phyloP scores from a whole-genome alignment of 495 filamentous ascomycete species.

The Trichoderma erinaceum region DNA sequence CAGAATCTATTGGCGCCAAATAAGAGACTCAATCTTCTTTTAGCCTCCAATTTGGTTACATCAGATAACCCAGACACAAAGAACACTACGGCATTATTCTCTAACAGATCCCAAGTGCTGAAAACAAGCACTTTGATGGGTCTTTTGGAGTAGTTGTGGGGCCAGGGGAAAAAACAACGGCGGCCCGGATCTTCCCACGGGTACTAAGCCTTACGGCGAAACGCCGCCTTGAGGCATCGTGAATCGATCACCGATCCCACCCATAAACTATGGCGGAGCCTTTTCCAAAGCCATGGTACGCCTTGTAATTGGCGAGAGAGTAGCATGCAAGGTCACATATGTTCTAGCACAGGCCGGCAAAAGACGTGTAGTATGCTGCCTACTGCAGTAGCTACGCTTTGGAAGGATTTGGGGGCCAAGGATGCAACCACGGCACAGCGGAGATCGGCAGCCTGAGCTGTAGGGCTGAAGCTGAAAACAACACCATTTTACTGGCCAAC shows the following conservation, averaged over 20 bases:
- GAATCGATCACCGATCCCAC: constrained; percentile 9
- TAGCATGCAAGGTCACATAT: constrained; percentile 8
- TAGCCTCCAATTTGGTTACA: not conserved
- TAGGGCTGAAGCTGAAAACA: constrained; percentile 5
- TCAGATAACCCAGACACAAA: not conserved
- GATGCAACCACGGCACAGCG: constrained; percentile 11
- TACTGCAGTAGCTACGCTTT: constrained; percentile 7
- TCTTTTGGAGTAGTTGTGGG: not conserved
- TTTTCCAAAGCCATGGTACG: not conserved
- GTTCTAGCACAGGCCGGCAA: not conserved
- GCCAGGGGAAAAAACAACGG: not conserved
- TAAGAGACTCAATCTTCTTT: not conserved
- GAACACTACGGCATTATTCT: not conserved
- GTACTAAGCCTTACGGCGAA: not conserved
- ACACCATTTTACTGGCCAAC: constrained; percentile 7
- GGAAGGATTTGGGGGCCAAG: constrained; percentile 13
- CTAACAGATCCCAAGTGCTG: not conserved
- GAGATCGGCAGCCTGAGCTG: constrained; percentile 9
- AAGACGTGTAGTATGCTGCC: not conserved
- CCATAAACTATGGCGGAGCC: not conserved
- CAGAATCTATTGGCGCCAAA: not conserved
- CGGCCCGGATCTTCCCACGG: constrained; percentile 3
- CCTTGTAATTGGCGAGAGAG: constrained; percentile 1
- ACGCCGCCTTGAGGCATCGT: not conserved
- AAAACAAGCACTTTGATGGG: not conserved